Evolutionary conservation across 1,139 yeast species (phyloP).

Genomic region (Eremothecium sinecaudum): DNA sequence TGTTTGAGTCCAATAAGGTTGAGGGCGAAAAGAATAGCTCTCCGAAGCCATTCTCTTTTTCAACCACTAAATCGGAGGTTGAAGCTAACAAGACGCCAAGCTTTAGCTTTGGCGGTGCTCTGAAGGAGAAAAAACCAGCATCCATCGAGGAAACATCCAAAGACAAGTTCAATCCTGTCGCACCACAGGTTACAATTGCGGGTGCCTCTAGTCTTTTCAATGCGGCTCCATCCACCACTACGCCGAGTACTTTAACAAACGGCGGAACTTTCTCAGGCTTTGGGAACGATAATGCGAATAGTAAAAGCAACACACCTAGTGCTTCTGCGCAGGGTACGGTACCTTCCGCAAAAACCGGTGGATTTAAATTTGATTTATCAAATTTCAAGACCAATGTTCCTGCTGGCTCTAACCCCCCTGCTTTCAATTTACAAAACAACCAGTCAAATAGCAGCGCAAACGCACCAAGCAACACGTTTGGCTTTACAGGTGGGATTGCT

Average conservation of each 20-base stretch:
- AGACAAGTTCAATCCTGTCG: too few species aligned
- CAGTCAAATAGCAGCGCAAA: constrained; percentile 1
- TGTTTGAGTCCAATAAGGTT: constrained; percentile 4
- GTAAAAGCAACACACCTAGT: background rate
- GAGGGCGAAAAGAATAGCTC: constrained; percentile 2
- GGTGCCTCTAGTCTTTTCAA: too few species aligned
- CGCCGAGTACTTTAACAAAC: too few species aligned
- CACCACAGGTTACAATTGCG: too few species aligned
- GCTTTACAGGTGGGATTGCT: constrained; percentile 3
- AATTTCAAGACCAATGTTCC: constrained; percentile 5
- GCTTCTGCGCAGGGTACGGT: constrained; percentile 2
- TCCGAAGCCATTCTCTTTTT: constrained; percentile 5
- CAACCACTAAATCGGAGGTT: constrained; percentile 1
- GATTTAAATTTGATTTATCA: constrained; percentile 10
- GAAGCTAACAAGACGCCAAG: background rate
- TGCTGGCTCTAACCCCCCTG: background rate
- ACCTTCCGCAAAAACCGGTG: constrained; percentile 1
- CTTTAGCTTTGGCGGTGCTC: constrained; percentile 1
- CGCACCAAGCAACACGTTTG: constrained; percentile 2
- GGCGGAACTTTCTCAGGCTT: too few species aligned
- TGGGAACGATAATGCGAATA: background rate
- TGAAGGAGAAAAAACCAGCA: background rate
- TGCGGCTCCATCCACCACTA: too few species aligned
- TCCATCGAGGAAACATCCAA: too few species aligned
- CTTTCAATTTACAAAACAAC: background rate